Evolutionary conservation across 768 basidiomycete genomes (phyloP), one percentile per base, ranked within the genome.

Genomic region (Panaeolus cyanescens): DNA sequence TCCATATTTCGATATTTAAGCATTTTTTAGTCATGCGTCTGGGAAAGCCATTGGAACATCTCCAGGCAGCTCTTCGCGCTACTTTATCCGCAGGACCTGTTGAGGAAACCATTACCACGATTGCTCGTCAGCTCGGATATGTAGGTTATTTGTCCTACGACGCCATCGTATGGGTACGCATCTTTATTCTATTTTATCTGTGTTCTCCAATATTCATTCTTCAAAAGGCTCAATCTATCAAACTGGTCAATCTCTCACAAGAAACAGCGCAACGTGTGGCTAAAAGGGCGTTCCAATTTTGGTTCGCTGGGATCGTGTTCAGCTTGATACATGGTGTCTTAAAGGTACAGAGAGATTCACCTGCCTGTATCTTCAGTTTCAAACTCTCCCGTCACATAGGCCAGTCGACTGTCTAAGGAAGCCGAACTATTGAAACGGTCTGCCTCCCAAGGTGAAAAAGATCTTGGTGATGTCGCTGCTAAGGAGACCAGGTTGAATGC

Each of bases 1-100:
- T 25, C 32, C 30, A 45, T 9, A 19, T 22, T n/a, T 40, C 17
- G 28, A 34, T 50, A 7, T 32, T 59, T 54, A 56, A 45, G 34
- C 40, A 32, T 3, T n/a, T 17, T 17, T 56, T 32, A 99, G 96
- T 97, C 34, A 80, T 99, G 82, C 88, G 97, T 15, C 80, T 99
- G 57, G 94, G 95, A 67, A 96, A 98, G 75, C 95, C 95, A 7
- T 67, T 96, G 64, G 97, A 99, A 71, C 94, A 97, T 75, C 80
- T 96, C 5, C 96, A 99, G 72, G 87, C 93, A 1, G 95, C 93
- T 31, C 77, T 97, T 45, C 89, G 88, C 56, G 88, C 91, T 19
- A 77, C 86, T 3, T 74, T 87, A 28, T 71, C 83, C 1, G 63
- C 85, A 4, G 80, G 81, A 5, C 83, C 87, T 59, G 66, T 87